These are phyloP conservation scores for Fomitopsis pulvina DNA, from an alignment of 768 basidiomycete species.

Conservation along the genomic window DNA sequence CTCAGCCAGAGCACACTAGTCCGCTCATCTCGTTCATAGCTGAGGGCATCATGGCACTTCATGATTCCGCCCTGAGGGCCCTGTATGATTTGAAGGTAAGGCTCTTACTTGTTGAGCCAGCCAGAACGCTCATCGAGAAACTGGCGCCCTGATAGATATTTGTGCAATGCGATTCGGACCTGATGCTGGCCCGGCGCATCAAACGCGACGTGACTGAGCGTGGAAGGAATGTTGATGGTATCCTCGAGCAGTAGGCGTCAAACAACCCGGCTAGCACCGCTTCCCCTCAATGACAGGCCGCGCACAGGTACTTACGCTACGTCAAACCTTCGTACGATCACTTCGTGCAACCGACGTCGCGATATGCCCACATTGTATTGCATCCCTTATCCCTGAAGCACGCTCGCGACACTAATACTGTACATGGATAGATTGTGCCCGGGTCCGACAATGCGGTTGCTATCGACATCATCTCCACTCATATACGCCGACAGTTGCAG, in stretches of 20 bases:
- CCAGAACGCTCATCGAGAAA: background rate
- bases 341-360: slow-evolving; percentile 84
- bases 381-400: background rate
- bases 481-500: slow-evolving; percentile 77
- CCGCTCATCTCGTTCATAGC: slow-evolving; percentile 37
- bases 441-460: slow-evolving; percentile 86
- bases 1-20: too few relatives aligned
- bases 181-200: slow-evolving; percentile 95
- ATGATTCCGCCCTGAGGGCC: slow-evolving; percentile 68
- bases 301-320: slow-evolving; percentile 75
- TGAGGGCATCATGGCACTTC: slow-evolving; percentile 89
- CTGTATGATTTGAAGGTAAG: slow-evolving; percentile 88
- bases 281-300: background rate
- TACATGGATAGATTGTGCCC: slow-evolving; percentile 77
- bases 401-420: background rate
- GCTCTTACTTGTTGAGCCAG: background rate
- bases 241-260: slow-evolving; percentile 72
- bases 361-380: slow-evolving; percentile 81
- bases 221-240: slow-evolving; percentile 76
- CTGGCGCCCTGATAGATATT: slow-evolving; percentile 48
- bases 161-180: slow-evolving; percentile 90
- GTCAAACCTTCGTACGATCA: slow-evolving; percentile 95
- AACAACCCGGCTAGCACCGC: slow-evolving; percentile 1
- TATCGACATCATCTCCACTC: slow-evolving; percentile 89
- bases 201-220: slow-evolving; percentile 84